Evolutionary conservation across 208 protist species (phyloP), one percentile per base, ranked within the genome.

Genomic region (Wallacemonas sp.): DNA sequence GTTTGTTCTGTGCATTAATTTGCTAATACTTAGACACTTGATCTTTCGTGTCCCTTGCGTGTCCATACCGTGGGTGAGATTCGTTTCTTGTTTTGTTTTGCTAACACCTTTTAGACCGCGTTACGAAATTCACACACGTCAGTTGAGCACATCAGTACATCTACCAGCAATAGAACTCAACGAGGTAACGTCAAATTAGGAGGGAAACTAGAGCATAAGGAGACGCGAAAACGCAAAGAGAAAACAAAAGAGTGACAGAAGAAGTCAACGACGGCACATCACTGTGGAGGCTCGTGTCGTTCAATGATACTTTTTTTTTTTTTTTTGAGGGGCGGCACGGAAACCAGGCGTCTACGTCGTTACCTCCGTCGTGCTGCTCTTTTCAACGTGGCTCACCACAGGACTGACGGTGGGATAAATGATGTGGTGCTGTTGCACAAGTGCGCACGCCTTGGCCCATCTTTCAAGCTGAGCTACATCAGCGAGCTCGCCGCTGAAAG

Each of bases 401-500:
- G 31, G 26, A n/a, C n/a, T n/a, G 14, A 33, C 28, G 2, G 28
- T 9, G 28, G 51, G 28, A 5, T 26, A 39, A 2, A 1, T 2
- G 15, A 22, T 6, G 30, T 8, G 15, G 6, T 33, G 0, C n/a
- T 33, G 2, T 33, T 58, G 51, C 11, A 31, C 9, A 5, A 24
- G 5, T 4, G 51, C 51, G 2, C 14, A 58, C 51, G 4, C 17
- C 51, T 38, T 58, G n/a, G 51, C 51, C 51, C 51, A 58, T 17
- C 27, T 8, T 31, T 58, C 51, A 11, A 58, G 51, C 22, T 58
- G 51, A 2, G 15, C 4, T 3, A 58, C 51, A 9, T 58, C 51
- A 6, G 51, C 51, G 6, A 58, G 51, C 17, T 58, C 51, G 51
- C 28, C 24, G 6, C 41, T 31, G n/a, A 58, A 58, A n/a, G 51